Evolutionary conservation across 148 eudicot species (phyloP).

Genomic region (Rhododendron williamsianum): DNA sequence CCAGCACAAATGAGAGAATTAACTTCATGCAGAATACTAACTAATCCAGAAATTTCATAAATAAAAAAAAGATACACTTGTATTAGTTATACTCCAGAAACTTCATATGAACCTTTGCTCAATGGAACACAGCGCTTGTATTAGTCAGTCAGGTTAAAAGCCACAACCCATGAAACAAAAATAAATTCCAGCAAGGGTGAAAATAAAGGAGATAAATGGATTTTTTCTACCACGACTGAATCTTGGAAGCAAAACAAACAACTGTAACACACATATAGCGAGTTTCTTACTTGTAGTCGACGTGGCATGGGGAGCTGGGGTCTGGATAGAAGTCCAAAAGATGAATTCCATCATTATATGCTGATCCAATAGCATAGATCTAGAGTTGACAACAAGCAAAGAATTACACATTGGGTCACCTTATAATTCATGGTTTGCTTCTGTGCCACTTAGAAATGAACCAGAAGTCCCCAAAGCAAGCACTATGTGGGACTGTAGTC

Average conservation of each 20-base stretch:
- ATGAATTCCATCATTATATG: conserved; percentile 56
- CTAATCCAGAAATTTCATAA: not conserved
- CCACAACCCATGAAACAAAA: not conserved
- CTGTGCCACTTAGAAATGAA: not conserved
- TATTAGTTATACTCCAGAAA: not conserved
- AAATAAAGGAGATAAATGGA: not conserved
- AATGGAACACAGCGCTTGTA: not conserved
- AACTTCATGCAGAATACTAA: not conserved
- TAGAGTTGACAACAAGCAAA: conserved; percentile 20
- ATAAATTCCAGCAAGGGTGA: not conserved
- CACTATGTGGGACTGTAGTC: not conserved
- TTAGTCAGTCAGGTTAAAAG: not conserved
- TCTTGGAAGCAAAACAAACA: not conserved
- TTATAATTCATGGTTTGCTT: not conserved
- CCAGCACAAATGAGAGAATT: conserved; percentile 10
- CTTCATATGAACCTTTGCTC: not conserved
- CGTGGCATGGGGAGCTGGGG: conserved; percentile 68
- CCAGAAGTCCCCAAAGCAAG: not conserved
- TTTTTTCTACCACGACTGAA: not conserved
- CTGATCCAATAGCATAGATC: conserved; percentile 81
- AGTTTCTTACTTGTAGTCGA: conserved; percentile 61
- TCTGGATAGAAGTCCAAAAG: conserved; percentile 81
- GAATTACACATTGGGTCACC: not conserved
- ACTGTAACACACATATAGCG: not conserved
- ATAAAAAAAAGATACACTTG: not conserved